Base-by-base conservation (phyloP, 163 green algal genomes). In the Coccomyxa subellipsoidea region DNA sequence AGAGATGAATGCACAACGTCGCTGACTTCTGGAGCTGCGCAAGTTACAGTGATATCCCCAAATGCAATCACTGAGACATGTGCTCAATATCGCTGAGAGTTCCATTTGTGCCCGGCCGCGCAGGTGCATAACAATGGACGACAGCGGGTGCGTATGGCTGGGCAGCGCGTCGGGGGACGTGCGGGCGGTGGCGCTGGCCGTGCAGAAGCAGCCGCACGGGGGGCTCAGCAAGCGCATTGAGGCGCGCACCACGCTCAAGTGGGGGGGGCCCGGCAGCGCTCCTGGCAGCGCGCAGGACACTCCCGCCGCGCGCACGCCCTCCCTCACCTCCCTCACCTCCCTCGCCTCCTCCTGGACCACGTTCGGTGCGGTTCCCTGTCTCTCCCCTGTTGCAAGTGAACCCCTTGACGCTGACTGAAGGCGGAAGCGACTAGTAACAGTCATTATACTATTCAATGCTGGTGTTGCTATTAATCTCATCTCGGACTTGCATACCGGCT, bases 121-220 rank as follows among this genome's bases (percentile, higher is more conserved):
- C 59, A 83, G 53, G 12, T 70, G 47, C 7, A 83, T 92, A 21
- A 85, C 78, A 0, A 84, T 76, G 31, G 88, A 92, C 79, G 87
- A 91, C 54, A 40, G 38, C 47, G 87, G 87, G 10, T 8, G 21
- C 25, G 84, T 59, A 34, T 92, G 88, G 88, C 81, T 86, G 4
- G 88, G 80, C 34, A 82, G 59, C 32, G 54, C 84, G n/a, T 47
- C 79, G 18, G 88, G 87, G 27, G 83, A 87, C 78, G 87, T 91
- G 31, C 80, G 75, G 8, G 78, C 76, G 31, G 70, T 90, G 37
- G 47, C 37, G 47, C 81, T 91, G 47, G 69, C 38, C 1, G 73
- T 59, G 25, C 69, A 78, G 21, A 36, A 80, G 53, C 66, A 73
- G n/a, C 59, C 47, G 47, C 80, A 72, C 34, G 80, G 79, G n/a